phyloP scores from a whole-genome alignment of 352 stramenopile species.

The Globisporangium megalacanthum region DNA sequence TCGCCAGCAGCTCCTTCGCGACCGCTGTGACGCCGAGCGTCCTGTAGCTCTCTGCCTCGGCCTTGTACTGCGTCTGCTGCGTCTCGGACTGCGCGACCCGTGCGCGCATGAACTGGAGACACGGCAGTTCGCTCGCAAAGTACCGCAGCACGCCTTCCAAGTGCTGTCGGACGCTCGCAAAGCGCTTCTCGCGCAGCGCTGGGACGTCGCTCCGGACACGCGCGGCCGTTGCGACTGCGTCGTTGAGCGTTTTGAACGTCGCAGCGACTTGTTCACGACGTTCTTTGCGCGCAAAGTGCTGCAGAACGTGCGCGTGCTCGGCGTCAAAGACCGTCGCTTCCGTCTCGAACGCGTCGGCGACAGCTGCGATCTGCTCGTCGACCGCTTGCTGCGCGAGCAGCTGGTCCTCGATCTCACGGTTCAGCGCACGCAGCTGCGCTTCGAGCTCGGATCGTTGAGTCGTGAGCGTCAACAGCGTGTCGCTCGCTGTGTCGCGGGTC shows the following conservation, averaged over 20 bases:
- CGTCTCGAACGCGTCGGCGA: constrained; percentile 45
- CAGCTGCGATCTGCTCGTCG: constrained; percentile 32
- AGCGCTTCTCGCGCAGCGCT: constrained; percentile 39
- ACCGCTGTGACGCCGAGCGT: constrained; percentile 47
- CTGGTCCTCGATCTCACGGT: constrained; percentile 40
- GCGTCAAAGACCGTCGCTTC: constrained; percentile 37
- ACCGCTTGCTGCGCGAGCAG: constrained; percentile 30
- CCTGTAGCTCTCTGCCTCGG: constrained; percentile 46
- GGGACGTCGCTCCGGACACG: constrained; percentile 35
- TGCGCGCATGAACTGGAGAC: constrained; percentile 75
- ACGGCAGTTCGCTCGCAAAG: constrained; percentile 69
- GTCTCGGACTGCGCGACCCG: constrained; percentile 42
- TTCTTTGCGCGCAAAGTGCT: constrained; percentile 27
- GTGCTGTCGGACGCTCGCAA: constrained; percentile 44
- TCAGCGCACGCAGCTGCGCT: constrained; percentile 43
- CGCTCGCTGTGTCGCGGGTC: constrained; percentile 19
- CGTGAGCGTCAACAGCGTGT: constrained; percentile 22
- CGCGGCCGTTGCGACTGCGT: constrained; percentile 29
- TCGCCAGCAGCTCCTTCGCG: constrained; percentile 44
- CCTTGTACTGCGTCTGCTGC: constrained; percentile 28
- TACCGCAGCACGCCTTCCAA: constrained; percentile 66
- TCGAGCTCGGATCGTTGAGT: constrained; percentile 48
- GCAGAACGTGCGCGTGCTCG: constrained; percentile 44
- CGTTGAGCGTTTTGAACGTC: constrained; percentile 30
- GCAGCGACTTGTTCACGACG: constrained; percentile 30